These are phyloP conservation scores for Scenedesmus sp. DNA, from an alignment of 163 green algal species.

Conservation along the genomic window DNA sequence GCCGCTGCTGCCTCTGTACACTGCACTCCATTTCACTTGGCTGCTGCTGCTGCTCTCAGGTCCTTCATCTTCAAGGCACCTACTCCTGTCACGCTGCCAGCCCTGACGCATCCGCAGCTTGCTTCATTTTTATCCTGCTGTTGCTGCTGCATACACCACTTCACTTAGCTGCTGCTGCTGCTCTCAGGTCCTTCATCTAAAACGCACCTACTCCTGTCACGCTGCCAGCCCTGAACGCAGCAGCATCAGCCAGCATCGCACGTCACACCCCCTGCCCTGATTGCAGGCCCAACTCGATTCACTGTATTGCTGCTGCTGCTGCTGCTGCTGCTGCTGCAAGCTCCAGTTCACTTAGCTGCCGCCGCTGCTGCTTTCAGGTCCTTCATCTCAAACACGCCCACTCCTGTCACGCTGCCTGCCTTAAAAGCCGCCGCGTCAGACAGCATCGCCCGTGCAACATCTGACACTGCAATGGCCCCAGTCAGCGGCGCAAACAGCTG, in stretches of 20 bases:
- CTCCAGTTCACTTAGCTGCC: background rate
- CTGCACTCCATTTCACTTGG: background rate
- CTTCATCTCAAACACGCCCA: conserved; percentile 20
- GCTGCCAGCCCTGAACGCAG: background rate
- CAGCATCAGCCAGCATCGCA: conserved; percentile 33
- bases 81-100: background rate
- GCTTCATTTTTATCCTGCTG: too few species aligned
- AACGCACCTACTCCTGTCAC: background rate
- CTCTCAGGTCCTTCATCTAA: conserved; percentile 13
- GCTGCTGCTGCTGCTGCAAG: background rate
- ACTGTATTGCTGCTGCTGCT: too few species aligned
- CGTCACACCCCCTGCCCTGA: background rate
- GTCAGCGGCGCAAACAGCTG: background rate
- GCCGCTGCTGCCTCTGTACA: too few species aligned
- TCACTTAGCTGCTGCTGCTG: background rate
- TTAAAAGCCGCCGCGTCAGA: conserved; percentile 10
- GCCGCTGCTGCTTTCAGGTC: background rate
- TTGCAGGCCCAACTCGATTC: background rate
- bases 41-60: background rate
- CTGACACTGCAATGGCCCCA: background rate
- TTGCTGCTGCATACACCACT: background rate
- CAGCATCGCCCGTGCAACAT: conserved; percentile 30
- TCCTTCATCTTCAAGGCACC: background rate
- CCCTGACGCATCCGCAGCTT: background rate
- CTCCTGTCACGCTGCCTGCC: background rate